Conservation (phyloP, 345 rosid genomes). For the Brassica nigra region DNA sequence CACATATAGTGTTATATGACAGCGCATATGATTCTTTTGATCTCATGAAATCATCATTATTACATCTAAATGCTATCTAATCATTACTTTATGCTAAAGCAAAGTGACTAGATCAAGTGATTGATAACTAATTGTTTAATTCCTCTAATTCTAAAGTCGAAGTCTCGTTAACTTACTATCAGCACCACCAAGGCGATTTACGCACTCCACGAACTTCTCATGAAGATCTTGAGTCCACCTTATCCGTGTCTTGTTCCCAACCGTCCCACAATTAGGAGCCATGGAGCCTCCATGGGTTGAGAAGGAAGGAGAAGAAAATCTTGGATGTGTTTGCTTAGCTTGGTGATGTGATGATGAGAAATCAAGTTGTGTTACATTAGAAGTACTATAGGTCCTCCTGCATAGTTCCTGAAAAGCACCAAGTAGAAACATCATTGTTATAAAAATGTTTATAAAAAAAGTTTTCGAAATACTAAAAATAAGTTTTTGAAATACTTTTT, state of each 20-base stretch:
- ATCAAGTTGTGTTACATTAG: conserved; percentile 42
- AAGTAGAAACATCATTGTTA: not conserved
- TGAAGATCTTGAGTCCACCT: conserved; percentile 94
- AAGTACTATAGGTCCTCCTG: conserved; percentile 25
- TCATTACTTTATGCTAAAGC: conserved; percentile 13
- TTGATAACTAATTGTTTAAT: not conserved
- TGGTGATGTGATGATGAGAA: conserved; percentile 34
- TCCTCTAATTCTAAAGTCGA: not conserved
- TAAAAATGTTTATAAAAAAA: not conserved
- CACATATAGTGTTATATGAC: not conserved
- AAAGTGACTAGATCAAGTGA: conserved; percentile 8
- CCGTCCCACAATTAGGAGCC: conserved; percentile 33
- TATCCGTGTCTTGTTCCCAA: conserved; percentile 60
- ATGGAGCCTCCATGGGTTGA: conserved; percentile 28
- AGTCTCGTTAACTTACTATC: conserved; percentile 48
- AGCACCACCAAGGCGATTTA: conserved; percentile 81
- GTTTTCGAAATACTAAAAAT: not conserved
- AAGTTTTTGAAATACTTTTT: not conserved
- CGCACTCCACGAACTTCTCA: conserved; percentile 81
- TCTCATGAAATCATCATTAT: conserved; percentile 16
- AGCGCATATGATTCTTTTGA: not conserved
- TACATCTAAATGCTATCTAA: not conserved
- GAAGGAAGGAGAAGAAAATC: conserved; percentile 27
- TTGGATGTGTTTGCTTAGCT: conserved; percentile 27
- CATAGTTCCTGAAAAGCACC: conserved; percentile 41